Evolutionary conservation across 805 yeast genomes (phyloP), one percentile per base, ranked within the genome.

Genomic region (Starmerella geochares): DNA sequence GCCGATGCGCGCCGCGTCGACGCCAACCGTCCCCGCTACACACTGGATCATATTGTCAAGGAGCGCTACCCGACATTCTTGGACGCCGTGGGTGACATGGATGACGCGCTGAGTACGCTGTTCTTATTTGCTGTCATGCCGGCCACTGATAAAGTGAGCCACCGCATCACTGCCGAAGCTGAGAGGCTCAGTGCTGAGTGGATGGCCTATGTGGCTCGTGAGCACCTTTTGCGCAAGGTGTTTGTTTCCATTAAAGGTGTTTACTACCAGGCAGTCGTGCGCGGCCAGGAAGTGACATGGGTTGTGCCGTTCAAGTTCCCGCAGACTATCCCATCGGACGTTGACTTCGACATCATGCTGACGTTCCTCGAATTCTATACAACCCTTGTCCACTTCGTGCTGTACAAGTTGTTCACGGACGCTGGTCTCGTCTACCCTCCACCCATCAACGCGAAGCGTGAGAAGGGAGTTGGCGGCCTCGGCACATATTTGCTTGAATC

Each of bases 171-270:
- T n/a, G 77, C 78, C 50, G 94, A 86, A 60, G 96, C 97, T 21
- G 86, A 80, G 60, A 75, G 75, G 54, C 75, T 92, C 60, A 81
- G 95, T 62, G 85, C 85, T 67, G 95, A 92, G 67, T 92, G 98
- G 97, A 74, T 83, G 66, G 97, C 97, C 0, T 90, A 75, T 65
- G 82, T 90, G 50, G 86, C 97, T 13, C 80, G 80, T 60, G 94
- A 90, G 66, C 76, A 87, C 61, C 70, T 80, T 31, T 69, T 92
- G 58, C 78, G 80, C 59, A 92, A 90, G 66, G 95, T 87, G 14
- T 92, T 92, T 70, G 96, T 92, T 33, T 83, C 95, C 44, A 90
- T 92, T 63, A 92, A 92, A 68, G 98, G 98, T 71, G 94, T 90
- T 16, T 92, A 92, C 68, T 92, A 90, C 65, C 86, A 87, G 66